These are phyloP conservation scores for Aristolochia californica DNA, from an alignment of 164 flowering plant species.

Conservation along the genomic window DNA sequence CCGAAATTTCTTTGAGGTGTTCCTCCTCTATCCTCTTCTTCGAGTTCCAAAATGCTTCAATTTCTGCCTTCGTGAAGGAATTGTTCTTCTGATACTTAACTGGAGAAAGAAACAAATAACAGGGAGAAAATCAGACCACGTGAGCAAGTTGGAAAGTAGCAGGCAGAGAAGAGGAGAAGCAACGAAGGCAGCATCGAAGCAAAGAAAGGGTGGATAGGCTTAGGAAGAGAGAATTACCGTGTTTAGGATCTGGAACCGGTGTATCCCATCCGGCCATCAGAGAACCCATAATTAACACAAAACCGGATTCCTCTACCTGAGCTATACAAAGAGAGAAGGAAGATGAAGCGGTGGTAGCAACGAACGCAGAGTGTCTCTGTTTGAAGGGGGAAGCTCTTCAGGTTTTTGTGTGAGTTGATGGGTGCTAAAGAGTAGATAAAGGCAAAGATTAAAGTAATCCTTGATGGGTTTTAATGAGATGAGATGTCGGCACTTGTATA, in stretches of 20 bases:
- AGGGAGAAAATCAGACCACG: background rate
- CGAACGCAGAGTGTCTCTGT: too few species aligned
- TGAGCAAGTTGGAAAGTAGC: background rate
- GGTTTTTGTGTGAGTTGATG: too few species aligned
- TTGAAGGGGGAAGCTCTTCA: too few species aligned
- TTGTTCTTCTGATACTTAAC: slow-evolving; percentile 42
- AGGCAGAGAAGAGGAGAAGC: too few species aligned
- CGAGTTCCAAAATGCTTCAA: slow-evolving; percentile 57
- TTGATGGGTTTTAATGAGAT: too few species aligned
- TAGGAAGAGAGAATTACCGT: slow-evolving; percentile 23
- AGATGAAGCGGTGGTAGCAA: too few species aligned
- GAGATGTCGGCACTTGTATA: too few species aligned
- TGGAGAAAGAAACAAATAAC: slow-evolving; percentile 15
- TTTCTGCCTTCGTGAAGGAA: slow-evolving; percentile 67
- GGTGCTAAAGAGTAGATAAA: too few species aligned
- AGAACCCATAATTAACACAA: slow-evolving; percentile 56
- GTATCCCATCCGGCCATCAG: slow-evolving; percentile 80
- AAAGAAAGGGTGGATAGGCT: too few species aligned
- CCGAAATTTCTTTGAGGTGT: slow-evolving; percentile 35
- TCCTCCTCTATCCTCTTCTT: slow-evolving; percentile 58
- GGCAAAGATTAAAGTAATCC: too few species aligned
- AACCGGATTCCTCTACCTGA: background rate
- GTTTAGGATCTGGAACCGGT: slow-evolving; percentile 34
- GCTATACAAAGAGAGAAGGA: background rate
- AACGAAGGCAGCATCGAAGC: too few species aligned